phyloP scores from a whole-genome alignment of 1,139 yeast species.

The Magnusiomyces tetraspermus region DNA sequence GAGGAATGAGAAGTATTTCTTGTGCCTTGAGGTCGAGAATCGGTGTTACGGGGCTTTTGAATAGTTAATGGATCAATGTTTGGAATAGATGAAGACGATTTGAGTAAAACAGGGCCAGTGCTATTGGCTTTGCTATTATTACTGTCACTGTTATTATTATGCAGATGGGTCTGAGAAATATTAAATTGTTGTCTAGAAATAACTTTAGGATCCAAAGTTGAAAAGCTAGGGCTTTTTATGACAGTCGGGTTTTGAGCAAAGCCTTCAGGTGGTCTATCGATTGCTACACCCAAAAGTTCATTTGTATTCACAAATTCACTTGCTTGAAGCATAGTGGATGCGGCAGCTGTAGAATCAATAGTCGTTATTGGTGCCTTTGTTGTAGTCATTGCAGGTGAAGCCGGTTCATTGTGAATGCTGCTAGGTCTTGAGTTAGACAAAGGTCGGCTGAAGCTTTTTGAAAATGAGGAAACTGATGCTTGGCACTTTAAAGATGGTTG shows the following conservation, averaged over 20 bases:
- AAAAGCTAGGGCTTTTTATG: not conserved
- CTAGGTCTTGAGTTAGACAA: not conserved
- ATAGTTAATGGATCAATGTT: not conserved
- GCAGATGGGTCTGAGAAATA: too few species aligned
- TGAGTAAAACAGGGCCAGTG: too few species aligned
- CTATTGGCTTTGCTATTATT: too few species aligned
- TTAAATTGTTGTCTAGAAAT: not conserved
- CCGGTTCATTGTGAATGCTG: not conserved
- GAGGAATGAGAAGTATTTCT: too few species aligned
- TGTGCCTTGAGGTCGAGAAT: too few species aligned
- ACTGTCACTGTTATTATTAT: too few species aligned
- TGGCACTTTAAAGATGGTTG: not conserved
- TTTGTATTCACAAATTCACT: too few species aligned
- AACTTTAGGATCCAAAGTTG: not conserved
- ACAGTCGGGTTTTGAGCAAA: not conserved
- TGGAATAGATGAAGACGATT: too few species aligned
- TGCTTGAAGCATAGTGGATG: too few species aligned
- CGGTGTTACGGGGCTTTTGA: not conserved
- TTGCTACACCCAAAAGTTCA: constrained; percentile 1
- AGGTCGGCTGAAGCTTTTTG: constrained; percentile 4
- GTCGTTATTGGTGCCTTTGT: too few species aligned
- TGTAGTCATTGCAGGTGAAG: too few species aligned
- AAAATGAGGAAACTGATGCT: constrained; percentile 3
- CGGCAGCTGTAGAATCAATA: not conserved
- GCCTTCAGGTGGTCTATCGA: not conserved